Evolutionary conservation across 2,329 filamentous ascomycete species (phyloP), one percentile per base, ranked within the genome.

Genomic region (Stagonosporopsis rhizophila): DNA sequence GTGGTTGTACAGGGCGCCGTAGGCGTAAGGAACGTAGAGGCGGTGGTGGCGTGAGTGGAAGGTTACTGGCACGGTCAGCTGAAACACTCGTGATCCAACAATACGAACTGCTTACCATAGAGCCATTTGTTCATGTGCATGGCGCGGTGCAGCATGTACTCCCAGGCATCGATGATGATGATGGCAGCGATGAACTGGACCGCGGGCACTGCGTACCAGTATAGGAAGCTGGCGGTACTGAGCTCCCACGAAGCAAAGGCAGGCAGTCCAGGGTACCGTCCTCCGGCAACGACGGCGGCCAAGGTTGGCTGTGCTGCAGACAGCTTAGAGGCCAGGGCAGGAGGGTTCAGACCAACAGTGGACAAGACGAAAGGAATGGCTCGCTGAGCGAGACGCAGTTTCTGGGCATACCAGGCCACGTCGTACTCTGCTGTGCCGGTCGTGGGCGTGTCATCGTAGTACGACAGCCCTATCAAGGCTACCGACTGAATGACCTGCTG

Each of bases 71-170:
- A 17, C 9, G 39, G 55, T 74, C 41, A 50, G 58, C 52, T 30
- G 35, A 20, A 28, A 11, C n/a, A 2, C 11, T 17, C 40, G 40
- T 34, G 41, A 41, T 25, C 28, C 20, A 8, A 19, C 12, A 35
- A 4, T 1, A 8, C 42, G 22, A 45, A 17, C 35, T 55, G 85
- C 90, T 78, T 82, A 95, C 91, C 89, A 82, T 98, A 98, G 67
- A 99, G 84, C 90, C 91, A 98, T 77, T 91, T 93, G 81, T 98
- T 97, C 81, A 95, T 83, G 79, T 99, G 95, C 95, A 99, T 99
- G 55, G 89, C 85, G 35, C 95, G 91, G 78, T 99, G 95, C 69
- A 94, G 84, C 79, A 97, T 96, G 80, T 99, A 99, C 75, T 99
- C 94, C 95, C 95, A 99, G 40, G 92, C 95, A 78, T 99, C 95